Evolutionary conservation across 192 early-diverging fungal genomes (phyloP), one percentile per base, ranked within the genome.

Genomic region (Mortierella alpina): DNA sequence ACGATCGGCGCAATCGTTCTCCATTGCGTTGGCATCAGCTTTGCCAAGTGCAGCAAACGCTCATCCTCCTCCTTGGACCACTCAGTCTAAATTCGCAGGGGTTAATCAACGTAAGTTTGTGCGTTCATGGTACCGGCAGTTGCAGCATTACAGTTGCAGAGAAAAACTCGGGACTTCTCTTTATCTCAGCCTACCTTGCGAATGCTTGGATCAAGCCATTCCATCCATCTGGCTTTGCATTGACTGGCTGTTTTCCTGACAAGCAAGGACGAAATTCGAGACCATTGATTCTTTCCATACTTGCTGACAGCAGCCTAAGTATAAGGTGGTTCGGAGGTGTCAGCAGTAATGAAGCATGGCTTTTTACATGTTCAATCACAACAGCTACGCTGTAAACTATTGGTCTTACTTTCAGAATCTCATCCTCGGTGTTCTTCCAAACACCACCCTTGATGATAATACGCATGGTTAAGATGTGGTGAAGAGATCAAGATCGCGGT

Each of bases 381-480:
- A 8, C 23, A 23, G 17, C 20, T 47, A 51, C 12, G 5, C 12
- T 68, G 14, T 0, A 42, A 4, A 18, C 4, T 13, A 42, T 12
- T 13, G 8, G n/a, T 10, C 11, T 89, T 59, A 90, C 93, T 83
- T 93, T 97, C 75, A 98, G 91, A 76, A 97, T 94, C 84, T 98
- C 96, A 90, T 98, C 98, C 87, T 99, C 98, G 41, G 97, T 97
- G 88, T 99, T 99, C 78, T 97, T 98, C 98, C 98, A 99, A 72
- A 97, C 94, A 53, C 98, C 97, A 48, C 98, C 98, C 72, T 96
- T 95, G 72, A 96, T 87, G 54, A 91, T 86, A 42, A 89, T 84
- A 65, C 84, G 86, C 87, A 88, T 88, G 69, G 11, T n/a, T 20
- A 52, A 5, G 31, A 39, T 31, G 31, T 31, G 31, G 31, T 31